Percentiles rank a stretch among this genome's conserved stretches.
Conservation (phyloP, 805 yeast species). For the Pichia sporocuriosa region DNA sequence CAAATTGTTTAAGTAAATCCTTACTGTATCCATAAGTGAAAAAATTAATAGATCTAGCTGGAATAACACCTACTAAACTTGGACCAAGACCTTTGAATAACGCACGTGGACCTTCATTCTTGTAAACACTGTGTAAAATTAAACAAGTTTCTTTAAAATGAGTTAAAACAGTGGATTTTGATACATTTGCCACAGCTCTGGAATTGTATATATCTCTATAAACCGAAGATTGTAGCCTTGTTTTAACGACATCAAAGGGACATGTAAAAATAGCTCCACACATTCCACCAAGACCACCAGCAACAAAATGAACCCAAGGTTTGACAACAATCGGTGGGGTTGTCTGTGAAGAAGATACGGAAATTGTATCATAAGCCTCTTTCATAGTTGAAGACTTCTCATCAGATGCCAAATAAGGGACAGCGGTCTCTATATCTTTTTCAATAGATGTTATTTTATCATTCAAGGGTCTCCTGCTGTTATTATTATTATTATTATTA, state of each 20-base stretch:
- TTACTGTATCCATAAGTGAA: slow-evolving; percentile 95
- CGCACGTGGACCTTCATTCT: slow-evolving; percentile 75
- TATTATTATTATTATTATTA: not conserved
- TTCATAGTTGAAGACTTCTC: slow-evolving; percentile 57
- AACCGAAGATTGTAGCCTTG: slow-evolving; percentile 87
- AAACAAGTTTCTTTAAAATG: slow-evolving; percentile 81
- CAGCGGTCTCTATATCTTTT: slow-evolving; percentile 35
- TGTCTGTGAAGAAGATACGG: not conserved
- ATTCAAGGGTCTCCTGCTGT: not conserved
- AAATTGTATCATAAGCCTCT: slow-evolving; percentile 25
- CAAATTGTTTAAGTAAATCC: slow-evolving; percentile 51
- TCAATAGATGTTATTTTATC: slow-evolving; percentile 3
- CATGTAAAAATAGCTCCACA: slow-evolving; percentile 92
- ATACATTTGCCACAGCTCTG: slow-evolving; percentile 24
- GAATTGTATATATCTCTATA: slow-evolving; percentile 49
- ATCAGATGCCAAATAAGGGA: slow-evolving; percentile 61
- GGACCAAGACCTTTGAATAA: slow-evolving; percentile 95
- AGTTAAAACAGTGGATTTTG: slow-evolving; percentile 27
- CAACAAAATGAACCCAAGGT: slow-evolving; percentile 80
- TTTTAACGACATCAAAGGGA: slow-evolving; percentile 94
- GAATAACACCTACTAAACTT: slow-evolving; percentile 93
- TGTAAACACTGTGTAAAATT: slow-evolving; percentile 63
- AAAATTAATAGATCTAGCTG: slow-evolving; percentile 94
- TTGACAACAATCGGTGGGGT: slow-evolving; percentile 21
- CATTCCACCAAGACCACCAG: slow-evolving; percentile 96